A percentile compares a stretch with the other conserved stretches of the same genome.
These are phyloP conservation scores for Podaxis carcinomalis DNA, from an alignment of 768 basidiomycete genomes.

Conservation along the genomic window DNA sequence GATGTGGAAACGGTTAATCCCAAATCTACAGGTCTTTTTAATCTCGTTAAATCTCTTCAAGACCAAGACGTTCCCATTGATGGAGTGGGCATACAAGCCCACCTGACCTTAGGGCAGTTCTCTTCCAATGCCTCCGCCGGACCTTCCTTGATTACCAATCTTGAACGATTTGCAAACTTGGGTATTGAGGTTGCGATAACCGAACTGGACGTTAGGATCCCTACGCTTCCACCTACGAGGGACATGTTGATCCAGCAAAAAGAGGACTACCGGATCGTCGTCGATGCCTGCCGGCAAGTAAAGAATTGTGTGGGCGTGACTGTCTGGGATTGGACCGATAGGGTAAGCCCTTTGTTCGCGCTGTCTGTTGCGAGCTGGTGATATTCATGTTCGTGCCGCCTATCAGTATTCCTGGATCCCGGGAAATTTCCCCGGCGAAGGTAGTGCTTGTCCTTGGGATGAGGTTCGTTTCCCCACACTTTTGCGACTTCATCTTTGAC, in stretches of 20 bases:
- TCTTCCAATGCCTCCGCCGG: constrained; percentile 24
- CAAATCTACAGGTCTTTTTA: not conserved
- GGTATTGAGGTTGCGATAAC: constrained; percentile 69
- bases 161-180: constrained; percentile 50
- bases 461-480: not conserved
- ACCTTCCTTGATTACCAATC: constrained; percentile 34
- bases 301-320: constrained; percentile 39
- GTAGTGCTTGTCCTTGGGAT: not conserved
- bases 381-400: not conserved
- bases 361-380: not conserved
- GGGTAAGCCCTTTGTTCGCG: constrained; percentile 11
- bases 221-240: constrained; percentile 40
- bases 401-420: not conserved
- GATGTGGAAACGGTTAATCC: not conserved
- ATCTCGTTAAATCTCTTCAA: constrained; percentile 44
- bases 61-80: constrained; percentile 48
- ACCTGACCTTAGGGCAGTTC: constrained; percentile 56
- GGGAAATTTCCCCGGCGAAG: not conserved
- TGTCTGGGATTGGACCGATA: constrained; percentile 44
- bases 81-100: constrained; percentile 58
- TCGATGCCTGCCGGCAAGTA: constrained; percentile 48
- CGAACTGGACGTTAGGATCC: constrained; percentile 64
- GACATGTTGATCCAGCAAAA: constrained; percentile 50
- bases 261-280: constrained; percentile 52
- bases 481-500: not conserved